These are phyloP conservation scores for Phyllostachys edulis DNA, from an alignment of 176 grass and related monocot genomes.

Conservation along the genomic window DNA sequence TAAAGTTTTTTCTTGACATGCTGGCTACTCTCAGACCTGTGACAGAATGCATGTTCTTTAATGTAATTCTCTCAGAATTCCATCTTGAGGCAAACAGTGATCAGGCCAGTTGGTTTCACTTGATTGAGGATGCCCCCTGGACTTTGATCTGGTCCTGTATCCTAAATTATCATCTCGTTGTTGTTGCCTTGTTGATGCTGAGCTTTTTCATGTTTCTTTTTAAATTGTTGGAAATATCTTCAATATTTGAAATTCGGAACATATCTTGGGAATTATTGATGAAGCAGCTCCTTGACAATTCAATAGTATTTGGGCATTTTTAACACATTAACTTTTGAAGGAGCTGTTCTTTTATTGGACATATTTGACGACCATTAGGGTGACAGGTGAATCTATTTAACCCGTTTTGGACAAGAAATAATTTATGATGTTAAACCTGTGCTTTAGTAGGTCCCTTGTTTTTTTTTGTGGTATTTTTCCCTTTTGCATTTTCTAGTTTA, in stretches of 20 bases:
- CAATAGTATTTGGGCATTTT: slow-evolving; percentile 47
- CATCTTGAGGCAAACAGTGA: slow-evolving; percentile 42
- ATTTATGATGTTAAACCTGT: slow-evolving; percentile 2
- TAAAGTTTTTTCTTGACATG: slow-evolving; percentile 44
- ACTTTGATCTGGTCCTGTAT: slow-evolving; percentile 63
- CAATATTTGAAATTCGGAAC: slow-evolving; percentile 15
- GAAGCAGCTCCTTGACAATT: slow-evolving; percentile 68
- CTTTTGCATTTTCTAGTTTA: not conserved
- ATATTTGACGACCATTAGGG: slow-evolving; percentile 46
- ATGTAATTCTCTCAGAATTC: slow-evolving; percentile 41
- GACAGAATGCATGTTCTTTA: slow-evolving; percentile 51
- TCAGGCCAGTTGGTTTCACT: slow-evolving; percentile 46
- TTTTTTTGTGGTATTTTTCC: not conserved
- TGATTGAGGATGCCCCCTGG: slow-evolving; percentile 36
- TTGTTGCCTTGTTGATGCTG: slow-evolving; percentile 26
- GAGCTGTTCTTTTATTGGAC: slow-evolving; percentile 44
- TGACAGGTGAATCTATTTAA: slow-evolving; percentile 61
- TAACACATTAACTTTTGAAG: slow-evolving; percentile 31
- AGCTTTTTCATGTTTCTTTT: not conserved
- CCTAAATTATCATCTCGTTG: slow-evolving; percentile 42
- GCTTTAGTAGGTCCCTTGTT: not conserved
- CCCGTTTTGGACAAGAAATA: slow-evolving; percentile 13
- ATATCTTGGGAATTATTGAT: slow-evolving; percentile 32
- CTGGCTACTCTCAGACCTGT: slow-evolving; percentile 26
- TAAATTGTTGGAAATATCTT: slow-evolving; percentile 7